Evolutionary conservation across 2,329 filamentous ascomycete species (phyloP).

Genomic region (Aspergillus sclerotialis): DNA sequence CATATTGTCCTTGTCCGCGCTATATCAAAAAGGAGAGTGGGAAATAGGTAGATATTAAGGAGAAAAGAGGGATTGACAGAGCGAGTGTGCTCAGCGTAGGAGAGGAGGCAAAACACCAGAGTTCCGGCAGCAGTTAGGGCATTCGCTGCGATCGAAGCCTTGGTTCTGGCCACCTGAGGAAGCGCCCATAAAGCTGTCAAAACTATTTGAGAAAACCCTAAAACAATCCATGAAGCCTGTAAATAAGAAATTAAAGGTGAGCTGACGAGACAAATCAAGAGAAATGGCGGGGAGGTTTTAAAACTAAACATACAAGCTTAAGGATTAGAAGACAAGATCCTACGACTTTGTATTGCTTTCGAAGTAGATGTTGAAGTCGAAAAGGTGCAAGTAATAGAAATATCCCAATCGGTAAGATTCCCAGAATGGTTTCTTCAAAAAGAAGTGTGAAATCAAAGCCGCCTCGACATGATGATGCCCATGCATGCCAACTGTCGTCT

Average conservation of each 20-base stretch:
- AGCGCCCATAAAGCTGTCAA: conserved; percentile 32
- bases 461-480: conserved; percentile 28
- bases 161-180: conserved; percentile 23
- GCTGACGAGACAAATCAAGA: background rate
- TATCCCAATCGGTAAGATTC: conserved; percentile 29
- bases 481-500: conserved; percentile 29
- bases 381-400: conserved; percentile 27
- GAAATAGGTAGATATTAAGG: conserved; percentile 41
- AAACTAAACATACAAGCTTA: conserved; percentile 28
- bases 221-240: conserved; percentile 24
- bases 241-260: conserved; percentile 4
- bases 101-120: conserved; percentile 32
- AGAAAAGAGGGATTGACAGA: conserved; percentile 41
- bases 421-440: conserved; percentile 39
- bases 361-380: conserved; percentile 30
- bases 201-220: conserved; percentile 29
- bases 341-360: conserved; percentile 28
- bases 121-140: conserved; percentile 22
- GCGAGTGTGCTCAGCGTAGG: conserved; percentile 42
- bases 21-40: conserved; percentile 41
- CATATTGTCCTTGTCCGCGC: conserved; percentile 40
- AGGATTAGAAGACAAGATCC: conserved; percentile 20
- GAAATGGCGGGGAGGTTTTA: background rate
- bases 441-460: conserved; percentile 41
- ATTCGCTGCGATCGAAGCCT: conserved; percentile 28